phyloP scores from a whole-genome alignment of 163 green algal genomes.

The Coccomyxa subellipsoidea region DNA sequence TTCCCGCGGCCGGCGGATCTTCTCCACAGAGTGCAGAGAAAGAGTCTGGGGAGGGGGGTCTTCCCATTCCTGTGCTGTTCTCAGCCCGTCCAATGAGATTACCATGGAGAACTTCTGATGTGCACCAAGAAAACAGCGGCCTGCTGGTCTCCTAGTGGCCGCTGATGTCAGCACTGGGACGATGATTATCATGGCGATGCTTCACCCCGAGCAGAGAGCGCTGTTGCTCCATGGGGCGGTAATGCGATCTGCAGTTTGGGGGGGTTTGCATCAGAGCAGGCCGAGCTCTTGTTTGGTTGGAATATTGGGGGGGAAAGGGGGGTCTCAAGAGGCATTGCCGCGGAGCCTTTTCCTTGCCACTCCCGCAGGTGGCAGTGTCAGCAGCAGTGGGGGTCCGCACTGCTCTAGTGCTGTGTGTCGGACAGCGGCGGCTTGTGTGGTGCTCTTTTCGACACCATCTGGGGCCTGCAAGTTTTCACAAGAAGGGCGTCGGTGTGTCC shows the following conservation, averaged over 20 bases:
- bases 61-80: neutral
- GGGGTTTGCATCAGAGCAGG: neutral
- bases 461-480: too few relatives aligned
- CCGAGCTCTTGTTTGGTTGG: neutral
- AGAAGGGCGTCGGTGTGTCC: too few relatives aligned
- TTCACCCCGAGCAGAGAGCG: neutral
- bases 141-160: neutral
- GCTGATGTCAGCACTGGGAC: neutral
- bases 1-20: too few relatives aligned
- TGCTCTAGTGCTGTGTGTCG: neutral
- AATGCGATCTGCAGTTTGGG: neutral
- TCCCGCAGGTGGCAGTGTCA: neutral
- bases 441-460: too few relatives aligned
- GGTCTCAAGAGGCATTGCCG: neutral
- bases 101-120: too few relatives aligned
- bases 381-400: neutral
- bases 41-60: neutral
- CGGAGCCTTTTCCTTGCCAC: neutral
- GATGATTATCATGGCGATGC: neutral
- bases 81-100: neutral
- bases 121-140: too few relatives aligned
- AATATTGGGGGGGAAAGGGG: neutral
- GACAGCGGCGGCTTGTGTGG: neutral
- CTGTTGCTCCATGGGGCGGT: neutral
- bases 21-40: neutral